Evolutionary conservation across 2,329 filamentous ascomycete genomes (phyloP), one percentile per base, ranked within the genome.

Genomic region (Pseudogymnoascus pannorum): DNA sequence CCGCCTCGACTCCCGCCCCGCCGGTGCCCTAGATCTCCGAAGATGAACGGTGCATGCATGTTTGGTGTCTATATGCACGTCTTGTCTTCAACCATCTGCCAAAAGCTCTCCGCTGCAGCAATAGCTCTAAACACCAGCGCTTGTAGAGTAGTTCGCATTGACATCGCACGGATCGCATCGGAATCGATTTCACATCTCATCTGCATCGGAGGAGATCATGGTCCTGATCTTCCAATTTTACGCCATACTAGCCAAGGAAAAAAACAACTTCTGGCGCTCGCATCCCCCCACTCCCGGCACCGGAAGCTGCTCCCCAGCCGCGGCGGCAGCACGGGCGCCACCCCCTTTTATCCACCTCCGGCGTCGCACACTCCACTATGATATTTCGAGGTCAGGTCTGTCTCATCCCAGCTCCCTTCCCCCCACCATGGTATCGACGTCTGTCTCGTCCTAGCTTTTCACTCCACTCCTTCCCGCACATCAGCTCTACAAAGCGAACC

Each of bases 41-140:
- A 48, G 42, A 48, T 48, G 42, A 48, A 48, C 42, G 42, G 26
- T 48, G 42, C 42, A 48, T 48, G 42, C 42, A 48, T 48, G 22
- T 22, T 48, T 22, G 14, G 22, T 5, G 42, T 26, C 9, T 26
- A 26, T 3, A 48, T 48, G 12, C 42, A 12, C 24, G 24, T 6
- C 42, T 26, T 26, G 22, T 26, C 22, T 26, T 26, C 7, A 26
- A 12, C 42, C 42, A 48, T 48, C 42, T 26, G 42, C 42, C 22
- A 48, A 48, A 48, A 26, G 22, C 42, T 48, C 42, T 26, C 14
- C 42, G 6, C 12, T 48, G 22, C 42, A 48, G 42, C n/a, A n/a
- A n/a, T 48, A 48, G 42, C 22, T 48, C 22, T 48, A 20, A 26
- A 4, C 42, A 26, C 14, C 42, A 48, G 12, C 42, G 42, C 42